phyloP scores from a whole-genome alignment of 2,329 filamentous ascomycete species.

The Eurotiales sp. region DNA sequence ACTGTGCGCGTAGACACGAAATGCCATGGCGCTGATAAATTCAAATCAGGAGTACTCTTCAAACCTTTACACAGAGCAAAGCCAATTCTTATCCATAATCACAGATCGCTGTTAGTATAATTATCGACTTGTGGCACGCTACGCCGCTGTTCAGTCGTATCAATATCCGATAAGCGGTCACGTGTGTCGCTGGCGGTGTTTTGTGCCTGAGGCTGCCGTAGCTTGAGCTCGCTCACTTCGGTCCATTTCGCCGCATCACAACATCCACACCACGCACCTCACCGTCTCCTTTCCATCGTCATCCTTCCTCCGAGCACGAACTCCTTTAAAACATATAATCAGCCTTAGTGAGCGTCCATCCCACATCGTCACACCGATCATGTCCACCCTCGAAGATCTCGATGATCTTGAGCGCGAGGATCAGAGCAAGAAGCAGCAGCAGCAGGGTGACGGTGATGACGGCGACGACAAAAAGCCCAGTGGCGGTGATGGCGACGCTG shows the following conservation, averaged over 20 bases:
- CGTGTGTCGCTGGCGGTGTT: neutral
- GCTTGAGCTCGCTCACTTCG: neutral
- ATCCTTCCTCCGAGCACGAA: too few relatives aligned
- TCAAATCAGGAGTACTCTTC: neutral
- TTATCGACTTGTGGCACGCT: neutral
- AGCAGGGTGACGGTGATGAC: constrained; percentile 48
- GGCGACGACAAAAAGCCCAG: constrained; percentile 46
- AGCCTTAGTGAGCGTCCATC: neutral
- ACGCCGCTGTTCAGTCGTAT: neutral
- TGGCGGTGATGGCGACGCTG: constrained; percentile 70
- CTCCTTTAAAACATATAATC: neutral
- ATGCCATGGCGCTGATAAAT: neutral
- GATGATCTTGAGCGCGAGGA: constrained; percentile 82
- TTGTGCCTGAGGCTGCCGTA: too few relatives aligned
- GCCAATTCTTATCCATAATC: neutral
- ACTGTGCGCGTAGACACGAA: neutral
- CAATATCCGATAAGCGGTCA: neutral
- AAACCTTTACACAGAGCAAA: too few relatives aligned
- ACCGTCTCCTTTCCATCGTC: neutral
- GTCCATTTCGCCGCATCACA: constrained; percentile 10
- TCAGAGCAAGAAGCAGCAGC: constrained; percentile 61
- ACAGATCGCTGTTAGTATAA: neutral
- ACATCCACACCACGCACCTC: neutral
- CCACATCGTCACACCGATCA: constrained; percentile 46
- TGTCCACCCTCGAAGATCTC: constrained; percentile 90